phyloP scores from a whole-genome alignment of 495 filamentous ascomycete genomes.

The Penicillium salamii region DNA sequence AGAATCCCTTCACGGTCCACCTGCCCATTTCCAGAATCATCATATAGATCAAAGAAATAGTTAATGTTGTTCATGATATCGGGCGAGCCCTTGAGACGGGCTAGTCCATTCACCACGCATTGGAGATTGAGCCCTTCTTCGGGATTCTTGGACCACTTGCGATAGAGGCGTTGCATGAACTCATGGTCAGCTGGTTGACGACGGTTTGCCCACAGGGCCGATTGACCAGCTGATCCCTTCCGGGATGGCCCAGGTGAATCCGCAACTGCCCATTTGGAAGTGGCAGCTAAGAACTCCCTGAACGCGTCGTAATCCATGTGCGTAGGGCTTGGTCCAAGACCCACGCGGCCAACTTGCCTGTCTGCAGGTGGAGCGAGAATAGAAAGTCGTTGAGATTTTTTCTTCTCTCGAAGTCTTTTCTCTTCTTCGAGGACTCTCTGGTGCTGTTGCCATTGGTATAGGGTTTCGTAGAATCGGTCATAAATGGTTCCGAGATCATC shows the following conservation, averaged over 20 bases:
- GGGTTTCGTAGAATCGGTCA: conserved; percentile 83
- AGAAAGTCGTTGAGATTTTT: conserved; percentile 50
- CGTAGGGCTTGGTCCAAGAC: conserved; percentile 80
- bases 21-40: conserved; percentile 84
- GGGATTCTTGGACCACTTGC: conserved; percentile 78
- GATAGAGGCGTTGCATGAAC: conserved; percentile 87
- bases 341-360: conserved; percentile 69
- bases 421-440: conserved; percentile 72
- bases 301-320: conserved; percentile 97
- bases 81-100: conserved; percentile 82
- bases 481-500: conserved; percentile 88
- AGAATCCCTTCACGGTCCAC: conserved; percentile 98
- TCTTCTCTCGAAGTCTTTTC: conserved; percentile 57
- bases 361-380: conserved; percentile 39
- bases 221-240: conserved; percentile 49
- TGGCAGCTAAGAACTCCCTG: conserved; percentile 84
- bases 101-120: conserved; percentile 86
- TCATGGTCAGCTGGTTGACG: conserved; percentile 89
- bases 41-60: conserved; percentile 97
- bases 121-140: conserved; percentile 76
- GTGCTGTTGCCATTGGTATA: conserved; percentile 88
- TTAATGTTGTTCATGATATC: conserved; percentile 97
- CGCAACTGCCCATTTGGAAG: conserved; percentile 86
- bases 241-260: conserved; percentile 64
- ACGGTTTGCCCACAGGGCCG: conserved; percentile 70